These are phyloP conservation scores for Cornus suecica DNA, from an alignment of 148 eudicot species.

Conservation along the genomic window DNA sequence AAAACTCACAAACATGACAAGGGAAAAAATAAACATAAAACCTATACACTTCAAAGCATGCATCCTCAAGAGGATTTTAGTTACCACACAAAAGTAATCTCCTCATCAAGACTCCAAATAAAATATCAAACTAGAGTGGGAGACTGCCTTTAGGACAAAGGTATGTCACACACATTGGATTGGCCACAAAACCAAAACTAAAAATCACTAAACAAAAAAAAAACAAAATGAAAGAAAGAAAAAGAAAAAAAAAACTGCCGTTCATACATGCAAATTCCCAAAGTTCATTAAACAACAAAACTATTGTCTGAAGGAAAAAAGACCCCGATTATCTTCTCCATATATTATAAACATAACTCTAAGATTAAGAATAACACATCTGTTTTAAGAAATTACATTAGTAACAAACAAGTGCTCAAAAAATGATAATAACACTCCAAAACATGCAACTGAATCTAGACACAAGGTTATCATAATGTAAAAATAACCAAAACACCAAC, in stretches of 20 bases:
- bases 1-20: neutral
- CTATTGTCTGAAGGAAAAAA: no score
- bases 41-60: neutral
- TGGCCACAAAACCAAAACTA: neutral
- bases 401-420: no score
- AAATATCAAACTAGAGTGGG: neutral
- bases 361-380: no score
- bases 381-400: no score
- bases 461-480: no score
- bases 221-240: neutral
- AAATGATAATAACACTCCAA: no score
- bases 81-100: neutral
- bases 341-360: no score
- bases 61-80: neutral
- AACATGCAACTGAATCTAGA: no score
- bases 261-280: neutral
- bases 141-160: neutral
- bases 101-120: neutral
- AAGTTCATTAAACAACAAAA: no score
- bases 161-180: neutral
- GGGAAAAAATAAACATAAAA: neutral
- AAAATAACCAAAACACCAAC: no score
- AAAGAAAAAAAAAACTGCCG: neutral
- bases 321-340: no score
- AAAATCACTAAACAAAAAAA: no score